Base-by-base conservation (phyloP, 352 stramenopile genomes). In the Globisporangium solare region DNA sequence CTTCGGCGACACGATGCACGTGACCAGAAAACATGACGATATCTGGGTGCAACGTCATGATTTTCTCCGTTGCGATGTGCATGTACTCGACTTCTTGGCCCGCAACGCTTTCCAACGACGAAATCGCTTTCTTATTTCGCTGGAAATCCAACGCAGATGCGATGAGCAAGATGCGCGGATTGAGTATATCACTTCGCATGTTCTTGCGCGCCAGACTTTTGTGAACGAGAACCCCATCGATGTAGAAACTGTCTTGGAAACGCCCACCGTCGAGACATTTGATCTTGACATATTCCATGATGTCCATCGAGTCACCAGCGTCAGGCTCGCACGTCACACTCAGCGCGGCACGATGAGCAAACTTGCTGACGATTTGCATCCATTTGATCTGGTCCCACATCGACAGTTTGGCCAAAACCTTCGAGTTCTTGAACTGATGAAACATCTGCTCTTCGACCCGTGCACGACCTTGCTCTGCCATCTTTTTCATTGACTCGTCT, bases 51-150 rank as follows among this genome's bases (percentile, higher is more conserved):
- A 94, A 66, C 41, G 80, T 93, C 73, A 91, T 72, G 41, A 95
- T 91, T 52, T 95, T 95, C 54, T 93, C 86, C 1, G 79, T 84
- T n/a, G 91, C 83, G 12, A 95, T 90, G 51, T 92, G 83, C 86
- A 95, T 95, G 63, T 95, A 95, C 71, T 95, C 86, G 32, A 91
- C 68, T 76, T 95, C 86, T 73, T 94, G 83, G 1, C 72, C 72
- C 0, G 83, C 86, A 24, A 95, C 86, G 55, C 76, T 88, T 60
- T 95, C 86, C 21, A 95, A 60, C 13, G 83, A 92, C 20, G 83
- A 83, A 18, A 95, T 90, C 5, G 68, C 78, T 39, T 92, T 82
- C 52, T 92, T 92, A 51, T 89, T 87, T 40, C 84, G 77, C 58
- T 95, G 86, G 31, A 92, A 95, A 47, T 95, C 86, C 17, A 95